Evolutionary conservation across 805 yeast species (phyloP).

Genomic region (Brettanomyces naardenensis): DNA sequence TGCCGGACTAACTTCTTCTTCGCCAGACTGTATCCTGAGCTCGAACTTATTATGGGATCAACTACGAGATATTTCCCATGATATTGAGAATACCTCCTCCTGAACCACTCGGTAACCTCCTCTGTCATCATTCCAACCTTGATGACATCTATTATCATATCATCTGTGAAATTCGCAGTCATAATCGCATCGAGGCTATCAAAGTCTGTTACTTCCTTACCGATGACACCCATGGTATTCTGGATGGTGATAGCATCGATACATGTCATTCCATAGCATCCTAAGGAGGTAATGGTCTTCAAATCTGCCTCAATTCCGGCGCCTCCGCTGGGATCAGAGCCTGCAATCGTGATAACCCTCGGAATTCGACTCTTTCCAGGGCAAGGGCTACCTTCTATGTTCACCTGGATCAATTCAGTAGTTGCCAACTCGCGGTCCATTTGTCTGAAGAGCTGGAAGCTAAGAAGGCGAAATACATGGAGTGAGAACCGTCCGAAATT

Average conservation of each 20-base stretch:
- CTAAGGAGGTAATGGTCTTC: slow-evolving; percentile 70
- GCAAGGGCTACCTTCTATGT: too few species aligned
- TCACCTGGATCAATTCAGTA: too few species aligned
- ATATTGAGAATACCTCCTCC: slow-evolving; percentile 24
- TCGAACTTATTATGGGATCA: slow-evolving; percentile 82
- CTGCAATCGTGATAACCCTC: slow-evolving; percentile 49
- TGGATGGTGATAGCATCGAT: slow-evolving; percentile 79
- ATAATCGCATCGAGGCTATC: slow-evolving; percentile 3
- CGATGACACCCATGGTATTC: slow-evolving; percentile 39
- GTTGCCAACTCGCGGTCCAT: too few species aligned
- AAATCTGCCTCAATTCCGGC: slow-evolving; percentile 92
- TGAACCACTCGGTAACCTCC: slow-evolving; percentile 43
- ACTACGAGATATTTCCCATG: slow-evolving; percentile 35
- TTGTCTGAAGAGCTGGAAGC: too few species aligned
- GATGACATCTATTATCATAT: slow-evolving; percentile 48
- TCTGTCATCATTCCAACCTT: slow-evolving; percentile 73
- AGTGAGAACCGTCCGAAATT: too few species aligned
- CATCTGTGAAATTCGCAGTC: slow-evolving; percentile 7
- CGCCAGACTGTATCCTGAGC: slow-evolving; percentile 61
- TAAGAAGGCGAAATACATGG: too few species aligned
- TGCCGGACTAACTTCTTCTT: slow-evolving; percentile 25
- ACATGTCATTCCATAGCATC: slow-evolving; percentile 74
- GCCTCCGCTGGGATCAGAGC: slow-evolving; percentile 85
- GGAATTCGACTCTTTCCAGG: slow-evolving; percentile 24
- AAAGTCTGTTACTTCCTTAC: neutral